These are phyloP conservation scores for Epichloe aotearoae DNA, from an alignment of 2,329 filamentous ascomycete genomes.

Conservation along the genomic window DNA sequence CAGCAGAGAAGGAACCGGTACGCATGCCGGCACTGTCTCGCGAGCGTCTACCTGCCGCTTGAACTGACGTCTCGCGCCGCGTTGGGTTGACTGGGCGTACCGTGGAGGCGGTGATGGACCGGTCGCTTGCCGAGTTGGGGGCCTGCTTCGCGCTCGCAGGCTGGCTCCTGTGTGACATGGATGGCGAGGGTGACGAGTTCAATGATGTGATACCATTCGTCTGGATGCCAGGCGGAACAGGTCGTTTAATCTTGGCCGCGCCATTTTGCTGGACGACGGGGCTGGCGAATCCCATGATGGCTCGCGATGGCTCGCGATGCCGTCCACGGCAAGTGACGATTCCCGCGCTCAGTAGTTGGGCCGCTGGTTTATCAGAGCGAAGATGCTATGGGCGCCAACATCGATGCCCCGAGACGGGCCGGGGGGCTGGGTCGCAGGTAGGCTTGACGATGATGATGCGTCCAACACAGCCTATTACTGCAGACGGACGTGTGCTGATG, in stretches of 20 bases:
- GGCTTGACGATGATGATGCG: background rate
- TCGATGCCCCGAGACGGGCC: conserved; percentile 6
- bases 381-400: conserved; percentile 5
- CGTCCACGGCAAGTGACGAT: conserved; percentile 2
- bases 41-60: conserved; percentile 31
- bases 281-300: conserved; percentile 43
- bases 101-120: conserved; percentile 25
- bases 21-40: conserved; percentile 37
- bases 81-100: conserved; percentile 42
- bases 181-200: conserved; percentile 46
- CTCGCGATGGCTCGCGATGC: conserved; percentile 13
- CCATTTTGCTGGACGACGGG: conserved; percentile 31
- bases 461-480: background rate
- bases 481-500: conserved; percentile 4
- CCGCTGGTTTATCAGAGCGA: background rate
- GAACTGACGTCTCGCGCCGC: conserved; percentile 41
- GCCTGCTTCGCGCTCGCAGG: conserved; percentile 29
- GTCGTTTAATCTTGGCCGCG: conserved; percentile 53
- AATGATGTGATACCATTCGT: conserved; percentile 47
- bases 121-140: conserved; percentile 22
- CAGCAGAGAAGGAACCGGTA: conserved; percentile 34
- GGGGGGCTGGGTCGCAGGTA: conserved; percentile 1
- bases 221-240: conserved; percentile 51
- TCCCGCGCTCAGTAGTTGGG: conserved; percentile 2
- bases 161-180: conserved; percentile 42